These are phyloP conservation scores for Russula sp. DNA, from an alignment of 768 basidiomycete genomes.

Conservation along the genomic window DNA sequence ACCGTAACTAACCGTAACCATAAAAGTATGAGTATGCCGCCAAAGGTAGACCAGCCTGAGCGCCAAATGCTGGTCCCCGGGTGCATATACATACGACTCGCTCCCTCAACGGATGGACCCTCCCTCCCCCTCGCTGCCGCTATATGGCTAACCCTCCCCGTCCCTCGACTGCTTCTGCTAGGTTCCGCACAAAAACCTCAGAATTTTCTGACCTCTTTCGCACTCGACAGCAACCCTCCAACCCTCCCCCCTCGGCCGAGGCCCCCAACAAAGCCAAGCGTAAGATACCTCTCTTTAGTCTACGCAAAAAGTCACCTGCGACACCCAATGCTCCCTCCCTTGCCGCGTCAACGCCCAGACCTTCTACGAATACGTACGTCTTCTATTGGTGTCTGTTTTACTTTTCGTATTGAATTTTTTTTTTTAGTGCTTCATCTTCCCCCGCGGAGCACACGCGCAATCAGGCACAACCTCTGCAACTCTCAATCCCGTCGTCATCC, in stretches of 20 bases:
- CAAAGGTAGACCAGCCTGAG: background rate
- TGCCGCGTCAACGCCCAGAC: slow-evolving; percentile 1
- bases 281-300: slow-evolving; percentile 23
- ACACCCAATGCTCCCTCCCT: background rate
- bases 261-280: slow-evolving; percentile 16
- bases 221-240: slow-evolving; percentile 11
- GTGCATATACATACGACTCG: slow-evolving; percentile 15
- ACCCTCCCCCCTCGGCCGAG: background rate
- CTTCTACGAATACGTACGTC: slow-evolving; percentile 11
- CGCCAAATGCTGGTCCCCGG: background rate
- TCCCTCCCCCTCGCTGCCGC: background rate
- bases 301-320: slow-evolving; percentile 20
- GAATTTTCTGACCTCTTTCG: slow-evolving; percentile 24
- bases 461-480: background rate
- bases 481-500: slow-evolving; percentile 10
- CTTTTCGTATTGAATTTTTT: background rate
- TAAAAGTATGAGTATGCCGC: background rate
- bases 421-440: background rate
- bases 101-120: background rate
- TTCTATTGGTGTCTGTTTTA: background rate
- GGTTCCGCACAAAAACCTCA: slow-evolving; percentile 21
- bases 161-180: slow-evolving; percentile 10
- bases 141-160: slow-evolving; percentile 18
- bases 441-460: background rate
- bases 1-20: slow-evolving; percentile 7